Percentiles rank a stretch among this genome's conserved stretches.
Conservation (phyloP, 345 rosid species). For the Kernera saxatilis region DNA sequence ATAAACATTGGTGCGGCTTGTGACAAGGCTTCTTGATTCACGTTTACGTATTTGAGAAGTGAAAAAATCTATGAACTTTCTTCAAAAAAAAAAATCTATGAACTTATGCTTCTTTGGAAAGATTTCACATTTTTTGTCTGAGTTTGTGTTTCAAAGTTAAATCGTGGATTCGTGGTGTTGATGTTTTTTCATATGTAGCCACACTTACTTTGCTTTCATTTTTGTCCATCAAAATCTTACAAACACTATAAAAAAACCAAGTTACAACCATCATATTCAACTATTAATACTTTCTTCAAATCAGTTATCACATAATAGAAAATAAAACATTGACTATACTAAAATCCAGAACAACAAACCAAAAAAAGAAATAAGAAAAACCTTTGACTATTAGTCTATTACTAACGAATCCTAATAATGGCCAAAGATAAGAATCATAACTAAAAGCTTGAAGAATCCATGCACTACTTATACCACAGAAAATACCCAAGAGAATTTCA, state of each 20-base stretch:
- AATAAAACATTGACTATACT: not conserved
- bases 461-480: not conserved
- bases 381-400: conserved; percentile 5
- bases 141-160: not conserved
- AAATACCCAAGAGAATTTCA: too few species aligned
- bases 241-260: not conserved
- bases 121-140: not conserved
- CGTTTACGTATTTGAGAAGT: not conserved
- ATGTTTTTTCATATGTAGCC: not conserved
- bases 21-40: not conserved
- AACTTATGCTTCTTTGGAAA: not conserved
- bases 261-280: not conserved
- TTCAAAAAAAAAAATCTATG: not conserved
- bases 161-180: not conserved
- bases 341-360: not conserved
- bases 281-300: not conserved
- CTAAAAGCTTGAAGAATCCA: not conserved
- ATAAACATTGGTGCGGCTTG: not conserved
- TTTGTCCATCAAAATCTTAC: not conserved
- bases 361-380: not conserved
- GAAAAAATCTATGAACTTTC: not conserved
- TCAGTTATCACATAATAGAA: not conserved
- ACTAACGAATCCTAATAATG: not conserved
- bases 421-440: not conserved
- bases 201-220: not conserved